Conservation (phyloP, 169 alveolate genomes). For the Plasmodium gallinaceum region DNA sequence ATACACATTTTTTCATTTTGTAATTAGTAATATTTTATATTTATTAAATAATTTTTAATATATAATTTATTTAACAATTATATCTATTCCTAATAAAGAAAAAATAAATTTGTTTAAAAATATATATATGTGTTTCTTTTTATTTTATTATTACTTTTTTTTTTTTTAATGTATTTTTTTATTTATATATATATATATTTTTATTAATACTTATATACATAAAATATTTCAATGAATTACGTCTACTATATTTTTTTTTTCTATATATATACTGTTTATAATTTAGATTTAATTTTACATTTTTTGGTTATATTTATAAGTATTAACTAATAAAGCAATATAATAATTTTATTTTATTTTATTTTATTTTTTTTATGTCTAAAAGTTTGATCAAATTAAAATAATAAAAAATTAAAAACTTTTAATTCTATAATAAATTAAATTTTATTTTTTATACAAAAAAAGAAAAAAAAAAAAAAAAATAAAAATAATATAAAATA, state of each 20-base stretch:
- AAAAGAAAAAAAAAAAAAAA: no score
- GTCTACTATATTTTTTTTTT: not conserved
- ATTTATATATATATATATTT: not conserved
- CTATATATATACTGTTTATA: not conserved
- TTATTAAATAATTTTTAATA: no score
- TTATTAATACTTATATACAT: not conserved
- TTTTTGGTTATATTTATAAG: conserved; percentile 13
- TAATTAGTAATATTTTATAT: no score
- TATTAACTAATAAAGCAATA: not conserved
- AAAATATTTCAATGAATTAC: not conserved
- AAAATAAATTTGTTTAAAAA: no score
- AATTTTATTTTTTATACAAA: conserved; percentile 1
- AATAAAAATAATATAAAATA: no score
- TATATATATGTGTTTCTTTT: no score
- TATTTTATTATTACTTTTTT: no score
- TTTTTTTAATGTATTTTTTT: not conserved
- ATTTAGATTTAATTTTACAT: no score
- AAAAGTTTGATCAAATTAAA: conserved; percentile 4
- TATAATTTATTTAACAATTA: no score
- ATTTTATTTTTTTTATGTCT: conserved; percentile 4
- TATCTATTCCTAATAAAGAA: no score
- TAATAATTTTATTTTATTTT: not conserved
- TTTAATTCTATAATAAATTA: no score
- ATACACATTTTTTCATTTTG: no score
- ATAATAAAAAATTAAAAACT: not conserved